Base-by-base conservation (phyloP, 1,284 basidiomycete species). In the Vanrija sp. region DNA sequence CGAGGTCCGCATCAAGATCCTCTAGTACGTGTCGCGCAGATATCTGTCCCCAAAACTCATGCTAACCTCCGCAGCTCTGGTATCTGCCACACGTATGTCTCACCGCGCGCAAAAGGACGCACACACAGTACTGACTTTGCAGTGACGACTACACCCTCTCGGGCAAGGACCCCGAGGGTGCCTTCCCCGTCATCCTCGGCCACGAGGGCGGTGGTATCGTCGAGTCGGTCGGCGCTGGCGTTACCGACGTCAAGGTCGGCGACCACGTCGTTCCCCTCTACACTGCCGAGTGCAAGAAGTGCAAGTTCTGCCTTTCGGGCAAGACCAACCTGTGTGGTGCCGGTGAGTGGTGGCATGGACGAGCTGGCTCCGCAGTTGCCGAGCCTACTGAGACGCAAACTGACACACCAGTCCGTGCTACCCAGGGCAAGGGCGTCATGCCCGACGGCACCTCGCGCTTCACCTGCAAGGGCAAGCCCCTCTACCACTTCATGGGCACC, bases 401-500 rank as follows among this genome's bases (percentile, higher is more conserved):
- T 34, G 28, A 29, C 28, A 29, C 28, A 54, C 50, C 70, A 86
- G 93, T 97, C 46, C 88, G 94, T 61, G 81, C 88, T 7, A 97
- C 93, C 5, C 94, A 98, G 77, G 95, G 95, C n/a, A 83, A 89
- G 74, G 95, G 95, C 57, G 76, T 96, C 38, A 97, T 99, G 94
- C 92, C 96, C 21, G 93, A 98, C 74, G 86, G 84, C 55, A 88
- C 87, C n/a, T 83, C 82, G 58, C 89, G 95, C 51, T 99, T 99
- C 85, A 87, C 84, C 54, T 86, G 87, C 79, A 89, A 89, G 64
- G 95, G 94, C 47, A 81, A 96, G 77, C 82, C 87, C 51, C 82
- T 99, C 63, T 82, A 86, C 74, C 94, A 98, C 78, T 99, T 98
- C 91, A 99, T 98, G 96, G 95, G 95, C 46, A 91, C 88, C 21